Evolutionary conservation across 495 filamentous ascomycete species (phyloP), one percentile per base, ranked within the genome.

Genomic region (Penicillium turbatum): DNA sequence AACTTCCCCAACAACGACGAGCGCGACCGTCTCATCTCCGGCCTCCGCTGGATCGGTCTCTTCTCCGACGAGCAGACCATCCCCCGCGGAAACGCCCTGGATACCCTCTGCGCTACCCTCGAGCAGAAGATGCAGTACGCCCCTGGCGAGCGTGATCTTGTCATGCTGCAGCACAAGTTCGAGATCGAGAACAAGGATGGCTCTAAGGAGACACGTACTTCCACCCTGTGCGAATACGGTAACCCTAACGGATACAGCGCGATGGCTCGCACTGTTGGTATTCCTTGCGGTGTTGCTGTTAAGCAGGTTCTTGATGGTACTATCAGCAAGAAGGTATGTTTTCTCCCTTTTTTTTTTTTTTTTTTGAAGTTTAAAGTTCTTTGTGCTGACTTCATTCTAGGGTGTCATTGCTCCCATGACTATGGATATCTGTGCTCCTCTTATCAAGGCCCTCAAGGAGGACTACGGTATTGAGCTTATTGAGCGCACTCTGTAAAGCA

Each of bases 161-260:
- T 85, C 48, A 88, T 93, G 81, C 82, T 96, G 35, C 90, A 95
- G 75, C 93, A 98, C 80, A 90, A 87, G 68, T 97, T 96, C 68
- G 86, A 86, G 67, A 88, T 97, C 62, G 87, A 96, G 78, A 71
- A 86, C 65, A 82, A 82, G 66, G 89, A 96, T 62, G 86, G 86
- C 55, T 75, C 66, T 51, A 73, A 82, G 67, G 86, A 95, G 79
- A 88, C 82, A 34, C 78, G 84, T 39, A 91, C 88, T 7, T 86
- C 82, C 35, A 97, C 92, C 11, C 81, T 97, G 7, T 79, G 78
- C 70, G 92, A 95, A 67, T 95, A 96, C 66, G 92, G 93, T 62
- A 84, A 84, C 61, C 85, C 88, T 9, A 77, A 80, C 46, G 86
- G 89, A 21, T 96, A 93, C 76, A 88, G 82, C 6, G 86, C 90